Base-by-base conservation (phyloP, 1,139 yeast species). In the Ashbya aceris region DNA sequence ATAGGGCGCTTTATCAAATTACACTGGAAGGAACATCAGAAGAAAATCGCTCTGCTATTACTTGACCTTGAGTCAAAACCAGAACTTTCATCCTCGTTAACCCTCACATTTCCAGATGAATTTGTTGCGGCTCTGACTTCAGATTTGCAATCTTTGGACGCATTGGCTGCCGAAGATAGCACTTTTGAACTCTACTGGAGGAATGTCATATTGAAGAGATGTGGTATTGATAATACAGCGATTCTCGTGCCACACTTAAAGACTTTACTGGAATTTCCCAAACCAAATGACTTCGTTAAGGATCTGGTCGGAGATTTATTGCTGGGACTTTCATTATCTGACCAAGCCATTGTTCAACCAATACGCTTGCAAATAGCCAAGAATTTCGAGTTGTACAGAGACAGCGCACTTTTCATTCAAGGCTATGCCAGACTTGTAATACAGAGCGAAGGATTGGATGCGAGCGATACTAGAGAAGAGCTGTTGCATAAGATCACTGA, bases 1-100 rank as follows among this genome's bases (percentile, higher is more conserved):
- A 55, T 79, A n/a, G 78, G 76, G 46, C 70, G 69, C 9, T 79
- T 66, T 46, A 60, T 81, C 12, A 66, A 71, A 39, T 58, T 56
- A 12, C 54, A 67, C 30, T 65, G 73, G 67, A 46, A 54, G 11
- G 33, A 42, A 1, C 48, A 55, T 27, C 56, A 61, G n/a, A 61
- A 66, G 44, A 62, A 65, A 41, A 63, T 76, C 35, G 68, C 79
- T 1, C 65, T 64, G 26, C 76, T 77, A 49, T 55, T 76, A 13
- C 61, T 68, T 17, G 65, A 64, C 31, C 46, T 68, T 43, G 53
- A 50, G 43, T 60, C 52, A 12, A 64, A 43, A 7, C 30, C 41
- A 10, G 39, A 39, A 10, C 26, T 46, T 7, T 40, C 39, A 9
- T 33, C 33, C n/a, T 50, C 48, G 36, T 36, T 51, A n/a, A 44